Evolutionary conservation across 768 basidiomycete species (phyloP), one percentile per base, ranked within the genome.

Genomic region (Xerocomus potaroensis): DNA sequence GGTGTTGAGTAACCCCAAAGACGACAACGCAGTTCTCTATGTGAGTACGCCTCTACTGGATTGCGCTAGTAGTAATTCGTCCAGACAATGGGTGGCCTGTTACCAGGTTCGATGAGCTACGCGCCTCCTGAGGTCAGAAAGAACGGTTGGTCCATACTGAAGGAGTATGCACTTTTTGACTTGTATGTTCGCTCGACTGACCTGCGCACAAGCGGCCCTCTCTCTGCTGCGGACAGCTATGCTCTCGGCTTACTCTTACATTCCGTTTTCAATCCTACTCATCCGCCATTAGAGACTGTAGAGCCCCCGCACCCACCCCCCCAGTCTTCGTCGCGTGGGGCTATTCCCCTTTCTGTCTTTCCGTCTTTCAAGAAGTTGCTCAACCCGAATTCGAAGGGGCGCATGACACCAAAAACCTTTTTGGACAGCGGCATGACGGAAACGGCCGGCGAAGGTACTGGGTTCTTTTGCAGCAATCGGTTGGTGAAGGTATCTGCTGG

Each of bases 101-200:
- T 84, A 47, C 86, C 81, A 15, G 81, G 80, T 45, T 74, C 82
- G 10, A 75, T 78, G 45, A 56, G 68, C 14, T 81, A 76, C 59
- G 78, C 86, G 3, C 75, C 85, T 14, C 92, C 96, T 0, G 96
- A 99, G 70, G 86, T 95, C 4, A 87, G 83, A 70, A 92, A 87
- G 61, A 73, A 72, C 21, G 92, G 94, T 5, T 97, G 91, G 88
- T 81, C 81, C 16, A 68, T 70, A 1, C 65, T 94, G 12, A 91
- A 92, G 72, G 83, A 91, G 92, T 93, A 58, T 64, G 76, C 51
- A 32, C 5, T 0, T n/a, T 29, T 29, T 21, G 36, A 5, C 23
- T 8, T 21, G 9, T 18, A 23, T 19, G 14, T 36, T 21, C 24
- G 30, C 33, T 6, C 4, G 2, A 18, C 42, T 57, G 27, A 50